These are phyloP conservation scores for Blastobotrys chiropterorum DNA, from an alignment of 805 yeast species.

Conservation along the genomic window DNA sequence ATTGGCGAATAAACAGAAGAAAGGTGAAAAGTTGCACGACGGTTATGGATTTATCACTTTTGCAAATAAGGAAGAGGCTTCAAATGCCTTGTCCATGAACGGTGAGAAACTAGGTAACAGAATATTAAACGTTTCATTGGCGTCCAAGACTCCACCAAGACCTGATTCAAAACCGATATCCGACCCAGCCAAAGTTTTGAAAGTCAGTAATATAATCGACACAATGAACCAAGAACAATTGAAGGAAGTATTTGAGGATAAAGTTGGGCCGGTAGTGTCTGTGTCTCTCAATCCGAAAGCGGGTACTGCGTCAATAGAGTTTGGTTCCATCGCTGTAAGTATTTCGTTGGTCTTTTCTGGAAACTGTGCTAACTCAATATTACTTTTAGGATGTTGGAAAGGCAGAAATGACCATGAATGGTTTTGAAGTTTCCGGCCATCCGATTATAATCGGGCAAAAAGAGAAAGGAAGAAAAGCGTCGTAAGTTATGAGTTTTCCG, in stretches of 20 bases:
- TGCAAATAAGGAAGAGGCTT: constrained; percentile 38
- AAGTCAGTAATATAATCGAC: constrained; percentile 15
- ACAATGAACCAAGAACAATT: constrained; percentile 12
- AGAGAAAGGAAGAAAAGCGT: background rate
- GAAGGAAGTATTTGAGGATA: constrained; percentile 5
- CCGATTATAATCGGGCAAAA: background rate
- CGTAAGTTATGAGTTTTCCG: background rate
- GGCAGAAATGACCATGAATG: background rate
- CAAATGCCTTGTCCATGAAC: constrained; percentile 40
- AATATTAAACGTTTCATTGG: constrained; percentile 38
- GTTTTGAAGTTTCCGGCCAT: background rate
- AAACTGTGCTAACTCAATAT: background rate
- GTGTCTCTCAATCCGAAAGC: constrained; percentile 8
- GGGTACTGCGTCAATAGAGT: constrained; percentile 14
- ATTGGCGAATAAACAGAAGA: constrained; percentile 28
- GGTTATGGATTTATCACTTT: constrained; percentile 67
- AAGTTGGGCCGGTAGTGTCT: constrained; percentile 12
- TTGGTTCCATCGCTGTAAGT: constrained; percentile 7
- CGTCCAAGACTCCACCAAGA: background rate
- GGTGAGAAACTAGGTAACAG: constrained; percentile 41
- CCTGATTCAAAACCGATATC: background rate
- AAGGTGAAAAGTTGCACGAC: constrained; percentile 37
- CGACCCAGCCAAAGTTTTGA: constrained; percentile 7
- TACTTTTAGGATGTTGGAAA: background rate
- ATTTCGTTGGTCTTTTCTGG: background rate